Evolutionary conservation across 202 grass and related monocot species (phyloP).

Genomic region (Elaeis oleifera): DNA sequence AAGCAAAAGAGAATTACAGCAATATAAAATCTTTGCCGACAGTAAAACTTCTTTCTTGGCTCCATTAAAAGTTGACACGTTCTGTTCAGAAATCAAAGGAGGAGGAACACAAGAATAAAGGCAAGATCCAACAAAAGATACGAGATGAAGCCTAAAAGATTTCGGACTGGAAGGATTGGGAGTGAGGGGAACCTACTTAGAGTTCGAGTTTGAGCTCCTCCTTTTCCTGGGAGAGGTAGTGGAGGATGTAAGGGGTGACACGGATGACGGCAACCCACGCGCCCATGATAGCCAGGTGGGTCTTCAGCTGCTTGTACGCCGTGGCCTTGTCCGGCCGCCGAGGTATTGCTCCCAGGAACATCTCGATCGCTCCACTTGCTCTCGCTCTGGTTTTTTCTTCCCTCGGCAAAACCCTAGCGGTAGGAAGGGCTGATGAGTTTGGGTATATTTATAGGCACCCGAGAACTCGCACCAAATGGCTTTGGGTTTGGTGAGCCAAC

Average conservation of each 20-base stretch:
- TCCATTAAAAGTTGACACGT: too few relatives aligned
- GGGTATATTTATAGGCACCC: too few relatives aligned
- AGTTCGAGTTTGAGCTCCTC: constrained; percentile 70
- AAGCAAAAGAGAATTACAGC: too few relatives aligned
- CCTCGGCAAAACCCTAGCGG: neutral
- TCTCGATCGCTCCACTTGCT: constrained; percentile 8
- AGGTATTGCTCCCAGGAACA: constrained; percentile 57
- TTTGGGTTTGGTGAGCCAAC: too few relatives aligned
- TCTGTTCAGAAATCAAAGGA: too few relatives aligned
- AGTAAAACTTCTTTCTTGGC: too few relatives aligned
- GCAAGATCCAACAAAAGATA: too few relatives aligned
- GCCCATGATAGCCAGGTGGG: constrained; percentile 56
- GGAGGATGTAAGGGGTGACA: constrained; percentile 83
- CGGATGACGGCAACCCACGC: constrained; percentile 68
- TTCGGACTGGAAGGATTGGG: too few relatives aligned
- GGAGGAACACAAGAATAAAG: too few relatives aligned
- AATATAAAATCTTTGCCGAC: too few relatives aligned
- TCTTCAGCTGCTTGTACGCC: constrained; percentile 79
- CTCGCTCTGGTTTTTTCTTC: neutral
- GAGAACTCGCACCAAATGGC: too few relatives aligned
- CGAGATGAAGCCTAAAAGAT: too few relatives aligned
- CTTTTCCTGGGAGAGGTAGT: constrained; percentile 64
- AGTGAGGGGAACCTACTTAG: constrained; percentile 19
- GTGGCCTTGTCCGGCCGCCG: constrained; percentile 80
- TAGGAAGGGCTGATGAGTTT: neutral